Percentiles rank a stretch among this genome's conserved stretches.
phyloP scores from a whole-genome alignment of 805 yeast species.

The Starmera amethionina region DNA sequence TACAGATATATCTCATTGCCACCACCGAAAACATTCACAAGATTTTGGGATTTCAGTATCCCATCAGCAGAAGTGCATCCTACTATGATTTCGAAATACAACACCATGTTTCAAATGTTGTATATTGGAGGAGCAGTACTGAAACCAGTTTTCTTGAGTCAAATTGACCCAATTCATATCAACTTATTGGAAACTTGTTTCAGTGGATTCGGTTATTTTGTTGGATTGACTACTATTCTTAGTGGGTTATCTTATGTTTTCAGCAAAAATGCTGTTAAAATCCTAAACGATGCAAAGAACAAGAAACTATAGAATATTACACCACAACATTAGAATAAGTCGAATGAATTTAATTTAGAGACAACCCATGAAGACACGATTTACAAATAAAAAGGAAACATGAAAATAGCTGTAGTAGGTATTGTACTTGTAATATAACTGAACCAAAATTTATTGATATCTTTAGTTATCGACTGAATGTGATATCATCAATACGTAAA shows the following conservation, averaged over 20 bases:
- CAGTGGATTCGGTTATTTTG: constrained; percentile 38
- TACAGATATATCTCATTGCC: constrained; percentile 69
- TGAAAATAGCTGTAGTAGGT: neutral
- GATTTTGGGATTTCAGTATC: constrained; percentile 71
- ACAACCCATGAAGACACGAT: neutral
- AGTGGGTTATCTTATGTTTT: constrained; percentile 76
- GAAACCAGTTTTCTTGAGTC: constrained; percentile 36
- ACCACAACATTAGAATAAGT: neutral
- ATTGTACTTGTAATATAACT: neutral
- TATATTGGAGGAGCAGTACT: constrained; percentile 62
- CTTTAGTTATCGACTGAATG: constrained; percentile 61
- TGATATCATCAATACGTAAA: constrained; percentile 93
- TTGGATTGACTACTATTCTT: constrained; percentile 59
- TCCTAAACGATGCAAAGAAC: constrained; percentile 21
- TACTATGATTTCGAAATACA: constrained; percentile 73
- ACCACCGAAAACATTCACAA: constrained; percentile 57
- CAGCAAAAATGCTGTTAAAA: constrained; percentile 58
- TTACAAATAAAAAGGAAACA: neutral
- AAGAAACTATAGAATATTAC: neutral
- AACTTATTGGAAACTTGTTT: constrained; percentile 15
- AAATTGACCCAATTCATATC: constrained; percentile 22
- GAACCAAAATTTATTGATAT: neutral
- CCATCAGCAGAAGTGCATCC: constrained; percentile 87
- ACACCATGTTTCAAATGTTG: constrained; percentile 88
- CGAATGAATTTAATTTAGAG: neutral